A percentile compares a stretch with the other conserved stretches of the same genome.
Evolutionary conservation across 441 rosid genomes (phyloP).

Genomic region (Flueggea neowawraea): DNA sequence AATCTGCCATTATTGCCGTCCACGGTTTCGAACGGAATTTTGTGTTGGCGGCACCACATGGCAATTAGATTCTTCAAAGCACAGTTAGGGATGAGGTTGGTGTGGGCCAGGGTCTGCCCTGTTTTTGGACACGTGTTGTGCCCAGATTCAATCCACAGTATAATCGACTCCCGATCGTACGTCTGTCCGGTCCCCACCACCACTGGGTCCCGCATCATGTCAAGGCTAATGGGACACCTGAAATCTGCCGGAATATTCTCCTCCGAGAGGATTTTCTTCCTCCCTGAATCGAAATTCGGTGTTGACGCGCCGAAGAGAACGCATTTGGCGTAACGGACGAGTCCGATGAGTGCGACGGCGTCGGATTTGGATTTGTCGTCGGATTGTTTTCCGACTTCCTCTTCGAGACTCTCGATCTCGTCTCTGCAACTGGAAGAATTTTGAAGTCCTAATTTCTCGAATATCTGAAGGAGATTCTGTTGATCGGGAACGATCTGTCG

Average conservation of each 20-base stretch:
- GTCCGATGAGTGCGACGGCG: constrained; percentile 58
- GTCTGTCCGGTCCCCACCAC: constrained; percentile 88
- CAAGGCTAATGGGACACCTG: constrained; percentile 81
- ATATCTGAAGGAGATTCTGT: constrained; percentile 29
- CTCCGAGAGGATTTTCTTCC: constrained; percentile 29
- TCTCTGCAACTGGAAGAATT: constrained; percentile 45
- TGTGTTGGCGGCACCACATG: no score
- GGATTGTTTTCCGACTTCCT: constrained; percentile 55
- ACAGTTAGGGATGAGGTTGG: constrained; percentile 56
- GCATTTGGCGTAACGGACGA: constrained; percentile 73
- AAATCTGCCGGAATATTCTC: constrained; percentile 57
- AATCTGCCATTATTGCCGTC: no score
- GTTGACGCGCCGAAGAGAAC: constrained; percentile 61
- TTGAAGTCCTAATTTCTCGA: constrained; percentile 33
- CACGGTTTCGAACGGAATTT: no score
- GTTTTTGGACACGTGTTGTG: constrained; percentile 89
- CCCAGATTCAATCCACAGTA: constrained; percentile 76
- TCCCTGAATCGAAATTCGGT: constrained; percentile 25
- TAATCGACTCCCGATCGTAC: constrained; percentile 74
- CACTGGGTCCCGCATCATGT: constrained; percentile 84
- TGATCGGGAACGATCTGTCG: constrained; percentile 59
- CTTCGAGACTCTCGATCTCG: constrained; percentile 75
- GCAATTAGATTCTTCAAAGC: constrained; percentile 68
- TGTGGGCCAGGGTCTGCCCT: constrained; percentile 71
- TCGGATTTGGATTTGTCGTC: constrained; percentile 63